A percentile compares a stretch with the other conserved stretches of the same genome.
Evolutionary conservation across 441 rosid genomes (phyloP).

Genomic region (Hura crepitans): DNA sequence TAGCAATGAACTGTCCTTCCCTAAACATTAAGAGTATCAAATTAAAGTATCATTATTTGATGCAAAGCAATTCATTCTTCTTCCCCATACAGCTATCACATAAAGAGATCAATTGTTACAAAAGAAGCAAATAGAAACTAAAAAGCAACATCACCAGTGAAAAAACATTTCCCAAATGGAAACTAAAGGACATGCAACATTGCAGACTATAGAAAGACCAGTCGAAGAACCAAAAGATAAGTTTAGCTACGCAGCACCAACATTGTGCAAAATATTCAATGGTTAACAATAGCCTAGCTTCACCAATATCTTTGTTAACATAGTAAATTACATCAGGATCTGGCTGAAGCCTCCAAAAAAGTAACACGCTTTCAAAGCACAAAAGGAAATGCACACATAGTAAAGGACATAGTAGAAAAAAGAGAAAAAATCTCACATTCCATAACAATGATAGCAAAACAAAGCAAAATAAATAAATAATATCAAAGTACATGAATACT

Average conservation of each 20-base stretch:
- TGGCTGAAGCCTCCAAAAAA: background rate
- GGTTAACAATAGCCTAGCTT: background rate
- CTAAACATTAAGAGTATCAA: background rate
- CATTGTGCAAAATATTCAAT: background rate
- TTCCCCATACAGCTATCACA: background rate
- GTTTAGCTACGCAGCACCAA: background rate
- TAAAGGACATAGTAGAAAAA: too few relatives aligned
- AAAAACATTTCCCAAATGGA: background rate
- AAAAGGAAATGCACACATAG: background rate
- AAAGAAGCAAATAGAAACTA: background rate
- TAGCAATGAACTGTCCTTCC: background rate
- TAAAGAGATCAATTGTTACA: background rate
- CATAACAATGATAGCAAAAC: background rate
- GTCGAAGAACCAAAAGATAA: too few relatives aligned
- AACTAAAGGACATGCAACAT: background rate
- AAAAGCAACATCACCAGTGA: background rate
- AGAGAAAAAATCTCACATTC: background rate
- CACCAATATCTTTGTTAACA: background rate
- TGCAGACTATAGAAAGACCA: background rate
- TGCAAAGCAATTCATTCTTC: background rate
- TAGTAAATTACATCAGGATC: slow-evolving; percentile 1
- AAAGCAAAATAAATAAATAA: background rate
- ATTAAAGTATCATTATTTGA: background rate
- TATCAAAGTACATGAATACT: background rate
- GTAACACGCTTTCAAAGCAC: background rate